Evolutionary conservation across 352 stramenopile species (phyloP).

Genomic region (Phytopythium oedochilum): DNA sequence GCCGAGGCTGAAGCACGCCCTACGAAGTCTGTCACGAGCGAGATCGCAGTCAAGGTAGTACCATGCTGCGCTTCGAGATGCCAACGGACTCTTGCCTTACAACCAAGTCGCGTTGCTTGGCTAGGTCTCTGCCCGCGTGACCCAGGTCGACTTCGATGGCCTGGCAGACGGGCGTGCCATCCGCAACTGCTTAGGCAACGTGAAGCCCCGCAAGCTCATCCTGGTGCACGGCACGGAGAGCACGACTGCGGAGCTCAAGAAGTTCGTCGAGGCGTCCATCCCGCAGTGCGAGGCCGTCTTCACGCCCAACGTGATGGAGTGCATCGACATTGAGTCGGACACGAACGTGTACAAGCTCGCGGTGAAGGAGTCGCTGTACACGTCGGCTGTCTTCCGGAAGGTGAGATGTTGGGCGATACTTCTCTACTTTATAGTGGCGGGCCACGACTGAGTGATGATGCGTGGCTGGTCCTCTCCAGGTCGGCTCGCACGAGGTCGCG

Average conservation of each 20-base stretch:
- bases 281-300: slow-evolving; percentile 84
- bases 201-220: slow-evolving; percentile 88
- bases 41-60: slow-evolving; percentile 57
- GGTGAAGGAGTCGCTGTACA: slow-evolving; percentile 85
- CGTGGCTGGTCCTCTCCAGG: slow-evolving; percentile 18
- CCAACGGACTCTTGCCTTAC: not conserved
- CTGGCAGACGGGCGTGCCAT: slow-evolving; percentile 82
- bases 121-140: slow-evolving; percentile 73
- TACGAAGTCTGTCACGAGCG: slow-evolving; percentile 75
- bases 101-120: too few relatives aligned
- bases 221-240: slow-evolving; percentile 79
- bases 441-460: slow-evolving; percentile 4
- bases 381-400: slow-evolving; percentile 78
- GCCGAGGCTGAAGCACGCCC: slow-evolving; percentile 54
- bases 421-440: too few relatives aligned
- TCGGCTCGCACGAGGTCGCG: slow-evolving; percentile 81
- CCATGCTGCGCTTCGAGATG: not conserved
- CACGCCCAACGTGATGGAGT: slow-evolving; percentile 84
- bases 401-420: too few relatives aligned
- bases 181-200: slow-evolving; percentile 84
- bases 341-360: slow-evolving; percentile 89
- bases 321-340: slow-evolving; percentile 88
- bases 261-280: slow-evolving; percentile 81
- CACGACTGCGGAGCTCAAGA: slow-evolving; percentile 78
- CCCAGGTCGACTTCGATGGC: slow-evolving; percentile 82